A percentile compares a stretch with the other conserved stretches of the same genome.
Evolutionary conservation across 305 asterid species (phyloP).

Genomic region (Fraxinus sp.): DNA sequence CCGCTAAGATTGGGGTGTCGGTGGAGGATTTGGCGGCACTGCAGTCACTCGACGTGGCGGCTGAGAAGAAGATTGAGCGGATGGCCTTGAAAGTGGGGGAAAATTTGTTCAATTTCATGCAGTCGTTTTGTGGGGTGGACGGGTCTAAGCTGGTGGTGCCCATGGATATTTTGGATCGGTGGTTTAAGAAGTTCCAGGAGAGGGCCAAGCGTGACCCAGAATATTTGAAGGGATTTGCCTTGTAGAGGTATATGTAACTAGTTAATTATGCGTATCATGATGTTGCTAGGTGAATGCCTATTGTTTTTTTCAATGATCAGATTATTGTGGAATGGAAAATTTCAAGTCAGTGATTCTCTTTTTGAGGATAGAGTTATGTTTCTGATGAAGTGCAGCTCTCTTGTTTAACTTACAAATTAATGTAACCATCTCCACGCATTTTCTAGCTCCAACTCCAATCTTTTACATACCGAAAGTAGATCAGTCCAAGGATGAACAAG

Average conservation of each 20-base stretch:
- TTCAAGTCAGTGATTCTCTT: background rate
- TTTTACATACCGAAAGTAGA: background rate
- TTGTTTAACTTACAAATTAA: background rate
- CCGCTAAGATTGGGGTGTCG: slow-evolving; percentile 80
- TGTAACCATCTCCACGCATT: background rate
- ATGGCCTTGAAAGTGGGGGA: slow-evolving; percentile 89
- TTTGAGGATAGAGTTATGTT: background rate
- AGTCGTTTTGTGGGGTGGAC: slow-evolving; percentile 89
- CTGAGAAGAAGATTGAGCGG: slow-evolving; percentile 78
- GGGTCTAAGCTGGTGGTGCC: slow-evolving; percentile 88
- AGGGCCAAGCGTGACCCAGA: slow-evolving; percentile 90
- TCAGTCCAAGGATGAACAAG: background rate
- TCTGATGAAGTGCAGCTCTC: background rate
- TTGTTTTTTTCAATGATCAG: background rate
- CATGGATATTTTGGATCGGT: slow-evolving; percentile 82
- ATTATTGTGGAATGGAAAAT: background rate
- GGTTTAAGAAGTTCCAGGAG: slow-evolving; percentile 96
- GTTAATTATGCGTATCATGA: background rate
- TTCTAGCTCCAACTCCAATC: background rate
- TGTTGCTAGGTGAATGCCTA: background rate
- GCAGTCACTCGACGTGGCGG: slow-evolving; percentile 77
- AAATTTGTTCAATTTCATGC: slow-evolving; percentile 90
- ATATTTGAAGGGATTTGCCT: slow-evolving; percentile 76
- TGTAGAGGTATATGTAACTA: slow-evolving; percentile 26
- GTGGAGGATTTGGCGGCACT: slow-evolving; percentile 74